Conservation (phyloP, 257 asterid genomes). For the Paraleonurus japonicus region DNA sequence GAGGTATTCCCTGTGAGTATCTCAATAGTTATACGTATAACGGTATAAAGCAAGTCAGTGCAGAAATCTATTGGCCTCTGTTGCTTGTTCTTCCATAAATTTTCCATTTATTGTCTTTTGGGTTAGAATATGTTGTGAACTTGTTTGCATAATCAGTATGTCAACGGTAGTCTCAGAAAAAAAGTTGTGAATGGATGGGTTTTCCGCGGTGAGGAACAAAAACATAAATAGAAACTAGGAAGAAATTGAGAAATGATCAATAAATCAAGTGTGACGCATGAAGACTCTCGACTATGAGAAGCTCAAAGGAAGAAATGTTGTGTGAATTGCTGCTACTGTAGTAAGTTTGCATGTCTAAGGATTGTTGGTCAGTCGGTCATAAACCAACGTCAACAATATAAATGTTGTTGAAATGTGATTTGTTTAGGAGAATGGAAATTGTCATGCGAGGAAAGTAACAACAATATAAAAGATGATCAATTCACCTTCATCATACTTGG, state of each 20-base stretch:
- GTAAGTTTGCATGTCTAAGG: not conserved
- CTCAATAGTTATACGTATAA: not conserved
- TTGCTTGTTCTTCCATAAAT: not conserved
- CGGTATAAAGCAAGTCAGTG: not conserved
- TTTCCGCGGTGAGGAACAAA: not conserved
- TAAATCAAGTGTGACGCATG: not conserved
- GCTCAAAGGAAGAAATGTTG: not conserved
- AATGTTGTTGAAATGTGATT: too few species aligned
- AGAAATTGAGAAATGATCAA: not conserved
- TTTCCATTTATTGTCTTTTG: not conserved
- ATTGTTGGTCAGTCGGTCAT: not conserved
- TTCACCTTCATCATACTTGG: too few species aligned
- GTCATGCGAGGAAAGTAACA: too few species aligned
- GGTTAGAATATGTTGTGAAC: not conserved
- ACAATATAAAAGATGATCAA: too few species aligned
- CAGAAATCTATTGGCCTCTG: not conserved
- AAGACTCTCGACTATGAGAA: not conserved
- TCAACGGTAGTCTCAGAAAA: not conserved
- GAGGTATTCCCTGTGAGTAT: not conserved
- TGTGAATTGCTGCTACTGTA: not conserved
- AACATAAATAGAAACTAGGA: not conserved
- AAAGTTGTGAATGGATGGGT: not conserved
- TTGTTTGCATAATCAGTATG: not conserved
- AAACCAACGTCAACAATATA: too few species aligned
- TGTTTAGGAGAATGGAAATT: too few species aligned